Evolutionary conservation across 2,329 filamentous ascomycete genomes (phyloP), one percentile per base, ranked within the genome.

Genomic region (Didymella exigua): DNA sequence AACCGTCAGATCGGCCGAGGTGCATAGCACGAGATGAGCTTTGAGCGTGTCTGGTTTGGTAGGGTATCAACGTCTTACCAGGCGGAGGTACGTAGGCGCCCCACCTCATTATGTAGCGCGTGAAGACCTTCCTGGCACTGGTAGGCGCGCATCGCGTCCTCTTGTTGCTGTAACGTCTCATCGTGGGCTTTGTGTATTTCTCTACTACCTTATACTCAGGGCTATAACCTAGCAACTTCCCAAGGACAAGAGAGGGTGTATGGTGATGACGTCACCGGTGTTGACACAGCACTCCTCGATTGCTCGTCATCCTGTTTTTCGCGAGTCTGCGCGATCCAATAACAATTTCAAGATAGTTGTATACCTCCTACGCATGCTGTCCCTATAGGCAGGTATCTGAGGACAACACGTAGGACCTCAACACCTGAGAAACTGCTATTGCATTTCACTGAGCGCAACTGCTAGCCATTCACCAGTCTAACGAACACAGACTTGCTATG

Each of bases 61-160:
- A 18, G 3, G 9, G 31, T 34, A 16, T 34, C 31, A 34, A 16
- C 31, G 19, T 19, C n/a, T n/a, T n/a, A 13, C 29, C 13, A 31
- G 14, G 30, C 13, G 30, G n/a, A n/a, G n/a, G n/a, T n/a, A n/a
- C n/a, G n/a, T n/a, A n/a, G n/a, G n/a, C 11, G n/a, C 49, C 49
- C 43, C 49, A 42, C 49, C 38, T 29, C 29, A 24, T 29, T 46
- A n/a, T n/a, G n/a, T n/a, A 52, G 49, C 27, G 26, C n/a, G 19
- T 26, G 34, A 27, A 34, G 14, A 40, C 30, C 5, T 18, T 9
- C n/a, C 1, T 16, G 31, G n/a, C 8, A n/a, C n/a, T n/a, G n/a
- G n/a, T n/a, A n/a, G n/a, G 33, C 33, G 10, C 18, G 10, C 33
- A 4, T 36, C 33, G 33, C 33, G 18, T 21, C 33, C 14, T 19